These are phyloP conservation scores for Hortaea werneckii DNA, from an alignment of 2,329 filamentous ascomycete genomes.

Conservation along the genomic window DNA sequence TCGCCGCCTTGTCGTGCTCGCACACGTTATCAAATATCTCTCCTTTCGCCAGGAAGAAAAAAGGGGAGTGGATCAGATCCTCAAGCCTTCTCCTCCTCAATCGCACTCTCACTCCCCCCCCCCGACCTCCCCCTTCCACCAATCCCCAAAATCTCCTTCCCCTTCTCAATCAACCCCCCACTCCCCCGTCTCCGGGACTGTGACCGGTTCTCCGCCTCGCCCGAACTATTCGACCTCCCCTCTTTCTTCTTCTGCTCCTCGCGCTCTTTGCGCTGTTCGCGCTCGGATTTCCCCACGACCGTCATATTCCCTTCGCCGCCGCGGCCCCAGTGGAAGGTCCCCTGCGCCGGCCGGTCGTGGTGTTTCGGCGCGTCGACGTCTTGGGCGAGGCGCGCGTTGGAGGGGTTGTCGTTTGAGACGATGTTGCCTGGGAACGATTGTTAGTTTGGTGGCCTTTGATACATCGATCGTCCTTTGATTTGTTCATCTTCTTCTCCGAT, in stretches of 20 bases:
- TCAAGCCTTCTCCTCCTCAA: slow-evolving; percentile 1
- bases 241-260: slow-evolving; percentile 16
- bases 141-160: slow-evolving; percentile 41
- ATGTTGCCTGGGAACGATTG: slow-evolving; percentile 62
- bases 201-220: slow-evolving; percentile 17
- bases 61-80: neutral
- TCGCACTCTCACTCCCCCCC: slow-evolving; percentile 7
- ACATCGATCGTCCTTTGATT: neutral
- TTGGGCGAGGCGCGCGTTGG: slow-evolving; percentile 66
- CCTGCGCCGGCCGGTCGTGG: slow-evolving; percentile 45
- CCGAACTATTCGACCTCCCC: slow-evolving; percentile 23
- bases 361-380: slow-evolving; percentile 56
- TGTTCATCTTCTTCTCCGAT: neutral
- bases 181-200: slow-evolving; percentile 9
- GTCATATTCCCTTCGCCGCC: slow-evolving; percentile 64
- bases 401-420: slow-evolving; percentile 62
- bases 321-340: slow-evolving; percentile 57
- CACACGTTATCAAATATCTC: too few species aligned
- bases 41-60: too few species aligned
- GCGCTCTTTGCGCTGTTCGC: slow-evolving; percentile 23
- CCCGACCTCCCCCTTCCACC: slow-evolving; percentile 26
- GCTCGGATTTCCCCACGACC: slow-evolving; percentile 36
- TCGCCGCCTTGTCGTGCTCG: too few species aligned
- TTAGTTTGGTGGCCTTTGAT: slow-evolving; percentile 24
- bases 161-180: slow-evolving; percentile 42